These are phyloP conservation scores for Pezicula carpinea DNA, from an alignment of 2,329 filamentous ascomycete species.

Conservation along the genomic window DNA sequence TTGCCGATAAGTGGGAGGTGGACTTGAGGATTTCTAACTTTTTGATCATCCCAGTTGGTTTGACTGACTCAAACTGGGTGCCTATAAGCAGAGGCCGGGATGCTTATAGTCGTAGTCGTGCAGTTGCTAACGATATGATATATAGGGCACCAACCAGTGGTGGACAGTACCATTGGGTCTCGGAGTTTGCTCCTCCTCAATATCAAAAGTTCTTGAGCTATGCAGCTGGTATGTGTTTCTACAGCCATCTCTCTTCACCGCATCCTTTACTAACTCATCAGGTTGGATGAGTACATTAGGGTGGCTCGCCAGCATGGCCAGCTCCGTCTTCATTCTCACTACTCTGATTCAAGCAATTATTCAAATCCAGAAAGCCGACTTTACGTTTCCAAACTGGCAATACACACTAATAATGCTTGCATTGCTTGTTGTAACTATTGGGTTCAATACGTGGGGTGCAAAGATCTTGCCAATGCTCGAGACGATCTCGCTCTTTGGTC, in stretches of 20 bases:
- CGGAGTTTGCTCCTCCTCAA: conserved; percentile 43
- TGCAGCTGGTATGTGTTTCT: conserved; percentile 32
- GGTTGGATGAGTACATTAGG: conserved; percentile 42
- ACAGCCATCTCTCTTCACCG: not conserved
- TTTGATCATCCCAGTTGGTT: no score
- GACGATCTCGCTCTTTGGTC: conserved; percentile 37
- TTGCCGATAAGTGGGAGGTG: no score
- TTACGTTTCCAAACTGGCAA: conserved; percentile 35
- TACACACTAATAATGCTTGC: conserved; percentile 39
- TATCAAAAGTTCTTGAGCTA: conserved; percentile 51
- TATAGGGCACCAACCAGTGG: conserved; percentile 16
- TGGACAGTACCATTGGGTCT: conserved; percentile 56
- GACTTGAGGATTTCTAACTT: no score
- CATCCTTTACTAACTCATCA: conserved; percentile 9
- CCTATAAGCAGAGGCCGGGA: no score
- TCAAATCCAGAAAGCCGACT: conserved; percentile 28
- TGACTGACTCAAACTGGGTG: no score
- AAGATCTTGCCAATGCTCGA: conserved; percentile 37
- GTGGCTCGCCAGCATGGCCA: conserved; percentile 39
- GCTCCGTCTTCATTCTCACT: conserved; percentile 36
- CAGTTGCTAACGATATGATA: not conserved
- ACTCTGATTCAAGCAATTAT: conserved; percentile 40
- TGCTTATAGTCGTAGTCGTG: no score
- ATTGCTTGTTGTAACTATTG: conserved; percentile 34
- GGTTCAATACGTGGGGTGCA: conserved; percentile 41